Base-by-base conservation (phyloP, 371 early-diverging fungal genomes). In the Mucor velutinosus region DNA sequence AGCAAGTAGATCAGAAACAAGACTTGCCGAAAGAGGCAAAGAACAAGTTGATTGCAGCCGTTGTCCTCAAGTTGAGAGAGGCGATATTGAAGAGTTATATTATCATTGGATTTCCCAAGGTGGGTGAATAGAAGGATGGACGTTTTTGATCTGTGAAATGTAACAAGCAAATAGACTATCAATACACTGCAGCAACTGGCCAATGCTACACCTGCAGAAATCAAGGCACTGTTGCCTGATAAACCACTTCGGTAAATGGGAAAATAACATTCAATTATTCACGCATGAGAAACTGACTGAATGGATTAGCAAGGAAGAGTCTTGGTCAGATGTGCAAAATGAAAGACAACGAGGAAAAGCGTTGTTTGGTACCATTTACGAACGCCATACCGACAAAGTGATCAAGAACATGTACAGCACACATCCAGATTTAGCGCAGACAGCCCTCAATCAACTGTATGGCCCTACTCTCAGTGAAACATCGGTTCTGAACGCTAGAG, bases 311-410 rank as follows among this genome's bases (percentile, higher is more conserved):
- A 53, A 65, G n/a, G 78, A 81, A 60, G 63, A 73, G 5, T 51
- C 65, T 23, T 97, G 97, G 97, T 92, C 94, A 75, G 94, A 96
- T 75, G 87, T 92, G 32, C 58, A 90, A 14, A 79, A 79, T 39
- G 80, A 93, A 58, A 76, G 95, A 14, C 87, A 89, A 33, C 77
- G 83, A 7, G 90, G 81, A 30, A 67, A 41, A 51, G 39, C 47
- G 1, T 61, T 81, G 15, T 78, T 81, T 62, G 69, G 67, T 12
- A 70, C 60, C 27, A 78, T 76, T 3, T 81, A 81, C 53, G 74
- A 72, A 8, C 68, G 72, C 7, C 76, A 78, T 47, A 67, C 73
- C 0, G 61, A 74, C 21, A 74, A 71, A 59, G 75, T 78, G 15
- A 53, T 66, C 33, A 53, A 73, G n/a, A 64, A 69, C 7, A 75